Percentiles rank a stretch among this genome's conserved stretches.
Evolutionary conservation across 2,329 filamentous ascomycete genomes (phyloP).

Genomic region (Cladosporium sp.): DNA sequence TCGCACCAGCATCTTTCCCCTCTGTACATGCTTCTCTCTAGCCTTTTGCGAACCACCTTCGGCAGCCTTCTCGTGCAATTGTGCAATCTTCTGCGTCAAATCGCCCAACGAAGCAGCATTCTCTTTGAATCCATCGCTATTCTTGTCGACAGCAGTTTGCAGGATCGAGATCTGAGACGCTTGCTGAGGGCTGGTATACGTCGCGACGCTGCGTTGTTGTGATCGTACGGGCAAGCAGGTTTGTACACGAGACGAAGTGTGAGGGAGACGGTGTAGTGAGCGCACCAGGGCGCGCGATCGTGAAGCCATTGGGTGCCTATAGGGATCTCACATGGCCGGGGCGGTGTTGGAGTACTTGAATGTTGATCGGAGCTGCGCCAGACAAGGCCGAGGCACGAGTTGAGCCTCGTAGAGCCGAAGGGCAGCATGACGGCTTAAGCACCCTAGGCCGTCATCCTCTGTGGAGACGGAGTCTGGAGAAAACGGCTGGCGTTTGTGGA

Average conservation of each 20-base stretch:
- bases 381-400: neutral
- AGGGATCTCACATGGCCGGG: neutral
- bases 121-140: conserved; percentile 72
- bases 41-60: conserved; percentile 77
- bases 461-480: neutral
- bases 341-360: neutral
- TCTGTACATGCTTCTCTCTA: conserved; percentile 76
- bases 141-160: conserved; percentile 69
- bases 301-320: conserved; percentile 9
- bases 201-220: conserved; percentile 54
- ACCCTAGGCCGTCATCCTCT: neutral
- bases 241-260: neutral
- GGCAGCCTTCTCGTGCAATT: conserved; percentile 62
- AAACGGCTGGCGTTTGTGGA: neutral
- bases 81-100: conserved; percentile 63
- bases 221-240: conserved; percentile 12
- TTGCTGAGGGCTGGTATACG: conserved; percentile 76
- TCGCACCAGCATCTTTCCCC: conserved; percentile 90
- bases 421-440: neutral
- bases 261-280: conserved; percentile 5
- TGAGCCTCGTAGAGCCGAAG: conserved; percentile 5
- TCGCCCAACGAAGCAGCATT: conserved; percentile 75
- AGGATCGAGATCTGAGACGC: conserved; percentile 78
- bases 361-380: neutral
- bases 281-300: conserved; percentile 11